These are phyloP conservation scores for Ceratocystis papillata DNA, from an alignment of 2,329 filamentous ascomycete genomes.

Conservation along the genomic window DNA sequence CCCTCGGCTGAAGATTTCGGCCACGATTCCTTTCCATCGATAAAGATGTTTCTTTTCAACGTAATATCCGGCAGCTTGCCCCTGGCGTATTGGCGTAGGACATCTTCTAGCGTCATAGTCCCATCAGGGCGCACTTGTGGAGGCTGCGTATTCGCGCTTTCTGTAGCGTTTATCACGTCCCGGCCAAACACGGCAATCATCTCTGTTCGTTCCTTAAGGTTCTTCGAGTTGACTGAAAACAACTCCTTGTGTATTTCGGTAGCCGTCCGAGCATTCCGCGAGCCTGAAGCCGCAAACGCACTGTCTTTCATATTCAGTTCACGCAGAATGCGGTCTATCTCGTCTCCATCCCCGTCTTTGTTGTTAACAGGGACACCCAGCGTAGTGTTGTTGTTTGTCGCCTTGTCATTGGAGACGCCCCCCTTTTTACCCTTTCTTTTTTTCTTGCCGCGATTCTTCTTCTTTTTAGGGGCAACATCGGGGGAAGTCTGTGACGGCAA, in stretches of 20 bases:
- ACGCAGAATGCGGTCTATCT: conserved; percentile 46
- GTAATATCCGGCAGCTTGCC: conserved; percentile 60
- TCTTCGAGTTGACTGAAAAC: conserved; percentile 48
- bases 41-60: conserved; percentile 67
- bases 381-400: neutral
- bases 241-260: conserved; percentile 24
- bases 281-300: neutral
- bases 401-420: conserved; percentile 31
- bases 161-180: conserved; percentile 46
- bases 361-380: neutral
- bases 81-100: conserved; percentile 44
- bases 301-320: conserved; percentile 32
- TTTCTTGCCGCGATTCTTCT: conserved; percentile 34
- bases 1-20: conserved; percentile 68
- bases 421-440: conserved; percentile 34
- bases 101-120: conserved; percentile 49
- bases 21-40: conserved; percentile 82
- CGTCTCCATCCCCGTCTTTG: conserved; percentile 35
- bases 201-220: conserved; percentile 79
- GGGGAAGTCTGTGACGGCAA: neutral
- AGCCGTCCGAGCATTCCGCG: neutral
- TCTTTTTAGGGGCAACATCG: conserved; percentile 31
- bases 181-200: conserved; percentile 58
- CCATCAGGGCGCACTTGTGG: conserved; percentile 32
- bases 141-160: conserved; percentile 39